Percentiles rank a stretch among this genome's conserved stretches.
Evolutionary conservation across 2,329 filamentous ascomycete genomes (phyloP).

Genomic region (Talaromyces sp.): DNA sequence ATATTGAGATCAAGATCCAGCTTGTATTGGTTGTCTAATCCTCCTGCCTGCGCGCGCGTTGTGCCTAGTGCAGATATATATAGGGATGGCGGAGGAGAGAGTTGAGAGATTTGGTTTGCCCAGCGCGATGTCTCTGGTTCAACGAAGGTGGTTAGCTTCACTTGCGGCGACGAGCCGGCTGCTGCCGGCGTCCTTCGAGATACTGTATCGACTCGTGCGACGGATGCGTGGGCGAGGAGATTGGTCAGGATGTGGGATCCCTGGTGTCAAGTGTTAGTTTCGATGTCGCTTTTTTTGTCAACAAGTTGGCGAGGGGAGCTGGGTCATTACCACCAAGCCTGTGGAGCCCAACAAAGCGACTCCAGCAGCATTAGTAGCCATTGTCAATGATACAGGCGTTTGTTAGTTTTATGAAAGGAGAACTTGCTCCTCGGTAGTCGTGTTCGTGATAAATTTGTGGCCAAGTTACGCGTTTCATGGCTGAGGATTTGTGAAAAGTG

Average conservation of each 20-base stretch:
- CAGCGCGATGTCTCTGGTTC: constrained; percentile 65
- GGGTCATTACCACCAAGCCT: constrained; percentile 42
- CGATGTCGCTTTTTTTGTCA: neutral
- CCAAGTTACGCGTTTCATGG: too few relatives aligned
- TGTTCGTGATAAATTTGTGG: neutral
- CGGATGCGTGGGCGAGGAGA: constrained; percentile 34
- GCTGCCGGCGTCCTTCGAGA: constrained; percentile 37
- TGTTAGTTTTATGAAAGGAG: neutral
- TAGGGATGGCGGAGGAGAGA: constrained; percentile 53
- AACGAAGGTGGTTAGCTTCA: constrained; percentile 61
- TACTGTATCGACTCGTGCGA: constrained; percentile 40
- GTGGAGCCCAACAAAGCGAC: constrained; percentile 41
- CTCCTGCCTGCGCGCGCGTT: constrained; percentile 67
- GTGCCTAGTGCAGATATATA: constrained; percentile 78
- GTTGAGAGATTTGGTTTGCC: constrained; percentile 52
- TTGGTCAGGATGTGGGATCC: constrained; percentile 68
- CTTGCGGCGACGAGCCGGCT: constrained; percentile 43
- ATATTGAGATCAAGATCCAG: constrained; percentile 86
- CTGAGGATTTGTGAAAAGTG: neutral
- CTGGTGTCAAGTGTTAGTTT: constrained; percentile 19
- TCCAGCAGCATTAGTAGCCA: constrained; percentile 30
- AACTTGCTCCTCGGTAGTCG: neutral
- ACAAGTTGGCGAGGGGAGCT: neutral
- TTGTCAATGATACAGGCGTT: constrained; percentile 14
- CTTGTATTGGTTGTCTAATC: constrained; percentile 73